Conservation (phyloP, 2,329 filamentous ascomycete species). For the Coniochaeta sp. region DNA sequence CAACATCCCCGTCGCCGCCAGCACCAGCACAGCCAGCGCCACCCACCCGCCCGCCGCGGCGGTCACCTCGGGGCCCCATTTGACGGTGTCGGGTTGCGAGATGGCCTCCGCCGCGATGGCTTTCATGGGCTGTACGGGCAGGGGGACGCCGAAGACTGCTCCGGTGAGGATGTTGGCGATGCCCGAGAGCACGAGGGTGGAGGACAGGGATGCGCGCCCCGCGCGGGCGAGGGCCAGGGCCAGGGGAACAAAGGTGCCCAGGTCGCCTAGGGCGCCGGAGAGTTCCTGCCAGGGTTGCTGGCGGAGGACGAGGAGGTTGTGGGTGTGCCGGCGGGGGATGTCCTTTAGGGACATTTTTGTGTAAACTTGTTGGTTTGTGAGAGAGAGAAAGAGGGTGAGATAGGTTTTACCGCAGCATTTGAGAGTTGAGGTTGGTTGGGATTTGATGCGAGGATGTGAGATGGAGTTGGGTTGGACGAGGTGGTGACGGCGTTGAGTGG, state of each 20-base stretch:
- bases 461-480: no score
- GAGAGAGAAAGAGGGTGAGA: background rate
- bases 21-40: conserved; percentile 61
- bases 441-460: no score
- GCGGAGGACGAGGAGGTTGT: conserved; percentile 43
- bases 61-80: no score
- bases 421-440: no score
- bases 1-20: conserved; percentile 75
- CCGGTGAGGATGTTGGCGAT: conserved; percentile 82
- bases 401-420: no score
- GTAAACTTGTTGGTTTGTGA: no score
- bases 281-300: conserved; percentile 58
- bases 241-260: conserved; percentile 83
- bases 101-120: conserved; percentile 20
- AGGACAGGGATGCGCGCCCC: conserved; percentile 73
- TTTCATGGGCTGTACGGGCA: conserved; percentile 87
- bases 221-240: conserved; percentile 78
- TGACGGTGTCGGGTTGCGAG: no score
- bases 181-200: conserved; percentile 83
- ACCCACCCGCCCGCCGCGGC: conserved; percentile 81
- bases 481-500: no score
- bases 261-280: conserved; percentile 78
- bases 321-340: conserved; percentile 27
- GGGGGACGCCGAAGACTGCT: conserved; percentile 73
- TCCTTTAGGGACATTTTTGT: conserved; percentile 13